A percentile compares a stretch with the other conserved stretches of the same genome.
Evolutionary conservation across 441 rosid species (phyloP).

Genomic region (Erodium chrysanthum): DNA sequence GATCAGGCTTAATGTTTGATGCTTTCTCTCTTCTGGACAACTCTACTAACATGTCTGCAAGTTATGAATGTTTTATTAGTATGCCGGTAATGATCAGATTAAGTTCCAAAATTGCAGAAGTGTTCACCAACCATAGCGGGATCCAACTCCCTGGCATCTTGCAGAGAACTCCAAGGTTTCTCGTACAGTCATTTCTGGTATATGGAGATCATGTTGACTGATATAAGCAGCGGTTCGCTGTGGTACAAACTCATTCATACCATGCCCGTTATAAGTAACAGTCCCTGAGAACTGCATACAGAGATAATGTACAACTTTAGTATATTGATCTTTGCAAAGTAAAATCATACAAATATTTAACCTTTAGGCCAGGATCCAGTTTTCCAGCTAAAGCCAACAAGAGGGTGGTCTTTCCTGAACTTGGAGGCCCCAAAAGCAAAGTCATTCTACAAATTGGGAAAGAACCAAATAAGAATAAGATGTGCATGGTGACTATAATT

Average conservation of each 20-base stretch:
- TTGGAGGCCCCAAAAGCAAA: slow-evolving; percentile 47
- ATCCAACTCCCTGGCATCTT: slow-evolving; percentile 55
- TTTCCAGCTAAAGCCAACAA: slow-evolving; percentile 15
- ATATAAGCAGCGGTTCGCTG: slow-evolving; percentile 18
- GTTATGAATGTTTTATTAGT: neutral
- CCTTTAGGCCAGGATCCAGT: slow-evolving; percentile 5
- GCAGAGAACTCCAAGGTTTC: slow-evolving; percentile 52
- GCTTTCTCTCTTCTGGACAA: slow-evolving; percentile 41
- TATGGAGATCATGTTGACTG: slow-evolving; percentile 47
- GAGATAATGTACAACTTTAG: neutral
- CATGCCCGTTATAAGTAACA: slow-evolving; percentile 50
- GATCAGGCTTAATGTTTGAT: slow-evolving; percentile 44
- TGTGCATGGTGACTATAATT: too few relatives aligned
- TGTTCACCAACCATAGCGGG: slow-evolving; percentile 35
- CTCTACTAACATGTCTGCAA: slow-evolving; percentile 40
- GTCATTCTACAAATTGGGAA: slow-evolving; percentile 31
- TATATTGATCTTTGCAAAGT: too few relatives aligned
- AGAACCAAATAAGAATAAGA: too few relatives aligned
- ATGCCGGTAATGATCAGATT: neutral
- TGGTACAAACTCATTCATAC: slow-evolving; percentile 24
- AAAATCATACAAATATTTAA: too few relatives aligned
- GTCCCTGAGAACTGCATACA: slow-evolving; percentile 32
- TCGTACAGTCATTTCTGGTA: slow-evolving; percentile 52
- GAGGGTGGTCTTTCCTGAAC: slow-evolving; percentile 54
- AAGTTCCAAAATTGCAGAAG: too few relatives aligned